Percentiles rank a stretch among this genome's conserved stretches.
Evolutionary conservation across 352 stramenopile species (phyloP).

Genomic region (Pythium phragmitis): DNA sequence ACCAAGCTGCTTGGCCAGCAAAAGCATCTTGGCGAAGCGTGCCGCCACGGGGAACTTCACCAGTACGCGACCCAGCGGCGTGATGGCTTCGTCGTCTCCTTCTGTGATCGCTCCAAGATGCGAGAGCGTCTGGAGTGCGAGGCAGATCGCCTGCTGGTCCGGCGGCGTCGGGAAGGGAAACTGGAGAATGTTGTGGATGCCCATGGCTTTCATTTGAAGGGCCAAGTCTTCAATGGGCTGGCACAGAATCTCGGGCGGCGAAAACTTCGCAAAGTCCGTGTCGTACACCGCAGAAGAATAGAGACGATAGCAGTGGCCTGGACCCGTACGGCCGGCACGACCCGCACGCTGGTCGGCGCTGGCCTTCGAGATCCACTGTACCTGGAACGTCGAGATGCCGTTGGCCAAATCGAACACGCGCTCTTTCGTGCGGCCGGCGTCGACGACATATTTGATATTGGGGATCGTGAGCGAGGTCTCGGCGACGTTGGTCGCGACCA

Average conservation of each 20-base stretch:
- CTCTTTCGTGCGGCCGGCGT: conserved; percentile 95
- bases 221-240: conserved; percentile 96
- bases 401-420: conserved; percentile 92
- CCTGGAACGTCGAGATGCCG: conserved; percentile 93
- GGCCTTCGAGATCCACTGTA: conserved; percentile 88
- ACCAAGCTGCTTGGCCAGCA: conserved; percentile 69
- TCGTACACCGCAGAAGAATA: conserved; percentile 97
- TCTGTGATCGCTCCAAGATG: conserved; percentile 69
- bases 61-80: conserved; percentile 72
- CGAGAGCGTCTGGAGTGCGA: conserved; percentile 84
- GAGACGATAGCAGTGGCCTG: conserved; percentile 98
- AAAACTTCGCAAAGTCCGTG: conserved; percentile 92
- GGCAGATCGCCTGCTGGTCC: conserved; percentile 81
- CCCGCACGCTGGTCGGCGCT: conserved; percentile 91
- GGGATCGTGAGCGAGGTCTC: conserved; percentile 97
- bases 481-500: conserved; percentile 98
- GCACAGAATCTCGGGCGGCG: conserved; percentile 87
- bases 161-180: conserved; percentile 97
- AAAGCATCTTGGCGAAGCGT: conserved; percentile 90
- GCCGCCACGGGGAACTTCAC: conserved; percentile 87
- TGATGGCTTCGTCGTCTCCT: conserved; percentile 71
- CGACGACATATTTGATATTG: conserved; percentile 96
- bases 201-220: conserved; percentile 98
- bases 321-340: conserved; percentile 93
- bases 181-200: conserved; percentile 92